phyloP scores from a whole-genome alignment of 2,329 filamentous ascomycete genomes.

The Diaporthe velutina region DNA sequence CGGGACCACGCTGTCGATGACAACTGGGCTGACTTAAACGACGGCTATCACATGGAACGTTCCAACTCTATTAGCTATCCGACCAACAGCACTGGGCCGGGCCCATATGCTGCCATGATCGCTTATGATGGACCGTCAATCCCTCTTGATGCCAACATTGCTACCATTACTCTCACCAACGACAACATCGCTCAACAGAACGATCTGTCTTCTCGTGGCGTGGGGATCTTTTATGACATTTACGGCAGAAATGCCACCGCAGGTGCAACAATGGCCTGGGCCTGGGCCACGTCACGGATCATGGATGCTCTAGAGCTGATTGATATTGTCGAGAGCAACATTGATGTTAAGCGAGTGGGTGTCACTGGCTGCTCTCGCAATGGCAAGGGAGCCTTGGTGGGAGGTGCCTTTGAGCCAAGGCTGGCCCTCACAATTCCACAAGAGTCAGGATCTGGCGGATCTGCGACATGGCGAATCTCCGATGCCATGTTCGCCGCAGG shows the following conservation, averaged over 20 bases:
- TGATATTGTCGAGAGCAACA: conserved; percentile 50
- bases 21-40: conserved; percentile 44
- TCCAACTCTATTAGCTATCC: conserved; percentile 46
- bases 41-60: conserved; percentile 50
- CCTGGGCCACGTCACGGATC: conserved; percentile 62
- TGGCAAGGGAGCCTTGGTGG: conserved; percentile 66
- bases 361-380: conserved; percentile 67
- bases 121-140: conserved; percentile 58
- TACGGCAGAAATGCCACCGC: conserved; percentile 59
- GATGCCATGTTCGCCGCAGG: conserved; percentile 62
- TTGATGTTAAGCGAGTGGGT: conserved; percentile 53
- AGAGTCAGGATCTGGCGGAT: conserved; percentile 63
- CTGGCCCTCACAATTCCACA: conserved; percentile 63
- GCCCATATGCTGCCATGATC: conserved; percentile 55
- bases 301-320: conserved; percentile 58
- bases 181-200: conserved; percentile 64
- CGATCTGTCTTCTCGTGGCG: conserved; percentile 53
- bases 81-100: conserved; percentile 52
- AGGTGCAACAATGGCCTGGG: conserved; percentile 62
- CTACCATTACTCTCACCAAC: conserved; percentile 63
- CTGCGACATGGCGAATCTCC: conserved; percentile 60
- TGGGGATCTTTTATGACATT: conserved; percentile 63
- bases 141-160: conserved; percentile 59
- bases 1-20: conserved; percentile 52
- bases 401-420: conserved; percentile 61